These are phyloP conservation scores for Calvatia gigantea DNA, from an alignment of 768 basidiomycete genomes.

Conservation along the genomic window DNA sequence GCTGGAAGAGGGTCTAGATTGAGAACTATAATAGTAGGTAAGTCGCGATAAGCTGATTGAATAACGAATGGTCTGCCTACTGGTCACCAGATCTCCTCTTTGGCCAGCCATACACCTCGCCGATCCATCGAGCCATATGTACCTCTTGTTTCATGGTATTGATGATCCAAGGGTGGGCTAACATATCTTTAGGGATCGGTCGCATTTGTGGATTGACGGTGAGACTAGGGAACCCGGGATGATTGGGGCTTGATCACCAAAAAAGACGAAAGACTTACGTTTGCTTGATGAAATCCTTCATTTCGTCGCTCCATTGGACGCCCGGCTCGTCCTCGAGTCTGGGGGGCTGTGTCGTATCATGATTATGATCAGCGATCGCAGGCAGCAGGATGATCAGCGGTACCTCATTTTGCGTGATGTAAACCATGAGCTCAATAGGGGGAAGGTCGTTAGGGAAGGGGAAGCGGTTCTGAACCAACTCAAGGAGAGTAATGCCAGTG, in stretches of 20 bases:
- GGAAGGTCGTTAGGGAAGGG: conserved; percentile 91
- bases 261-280: conserved; percentile 50
- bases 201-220: conserved; percentile 65
- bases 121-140: conserved; percentile 87
- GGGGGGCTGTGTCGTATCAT: conserved; percentile 55
- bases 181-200: conserved; percentile 80
- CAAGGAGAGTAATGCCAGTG: conserved; percentile 89
- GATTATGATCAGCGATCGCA: neutral
- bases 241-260: conserved; percentile 1
- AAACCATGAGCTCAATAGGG: conserved; percentile 91
- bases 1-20: conserved; percentile 31
- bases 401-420: conserved; percentile 81
- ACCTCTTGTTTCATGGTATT: conserved; percentile 77
- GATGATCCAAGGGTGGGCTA: conserved; percentile 81
- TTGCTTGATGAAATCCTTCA: conserved; percentile 89
- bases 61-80: conserved; percentile 24
- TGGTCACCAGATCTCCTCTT: conserved; percentile 44
- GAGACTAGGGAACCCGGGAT: conserved; percentile 44
- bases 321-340: conserved; percentile 72
- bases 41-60: conserved; percentile 1
- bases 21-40: conserved; percentile 15
- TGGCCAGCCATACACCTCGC: conserved; percentile 80
- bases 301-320: conserved; percentile 70
- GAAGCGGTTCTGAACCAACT: conserved; percentile 91
- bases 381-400: conserved; percentile 18